Evolutionary conservation across 129 eudicot genomes (phyloP).

Genomic region (Saussurea involucrata): DNA sequence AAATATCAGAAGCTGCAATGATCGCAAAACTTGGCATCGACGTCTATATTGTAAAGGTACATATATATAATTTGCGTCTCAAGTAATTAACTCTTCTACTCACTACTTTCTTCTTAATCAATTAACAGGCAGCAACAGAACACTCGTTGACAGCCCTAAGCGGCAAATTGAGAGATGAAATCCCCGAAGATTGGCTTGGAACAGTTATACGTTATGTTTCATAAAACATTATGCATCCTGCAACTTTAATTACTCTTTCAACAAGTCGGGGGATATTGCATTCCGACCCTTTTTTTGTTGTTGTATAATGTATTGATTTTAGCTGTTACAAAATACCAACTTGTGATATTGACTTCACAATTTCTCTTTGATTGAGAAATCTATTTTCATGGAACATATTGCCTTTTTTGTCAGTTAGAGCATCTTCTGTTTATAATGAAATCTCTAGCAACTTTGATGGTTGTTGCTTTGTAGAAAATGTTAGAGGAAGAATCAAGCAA

Average conservation of each 20-base stretch:
- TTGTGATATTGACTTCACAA: too few relatives aligned
- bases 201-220: slow-evolving; percentile 62
- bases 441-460: not conserved
- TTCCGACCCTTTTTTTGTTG: not conserved
- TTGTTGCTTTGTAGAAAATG: not conserved
- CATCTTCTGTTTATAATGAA: not conserved
- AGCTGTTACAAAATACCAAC: too few relatives aligned
- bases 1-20: slow-evolving; percentile 91
- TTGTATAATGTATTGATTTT: slow-evolving; percentile 7
- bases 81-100: not conserved
- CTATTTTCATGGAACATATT: too few relatives aligned
- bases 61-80: not conserved
- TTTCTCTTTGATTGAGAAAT: not conserved
- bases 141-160: slow-evolving; percentile 65
- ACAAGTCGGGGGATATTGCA: not conserved
- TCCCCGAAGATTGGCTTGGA: slow-evolving; percentile 93
- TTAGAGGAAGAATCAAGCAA: slow-evolving; percentile 6
- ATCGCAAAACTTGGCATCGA: slow-evolving; percentile 91
- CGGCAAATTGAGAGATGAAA: slow-evolving; percentile 51
- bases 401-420: not conserved
- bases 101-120: not conserved
- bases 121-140: slow-evolving; percentile 74
- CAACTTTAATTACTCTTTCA: not conserved
- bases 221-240: slow-evolving; percentile 8
- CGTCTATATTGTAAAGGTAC: slow-evolving; percentile 84